phyloP scores from a whole-genome alignment of 305 asterid species.

The Withania somnifera region DNA sequence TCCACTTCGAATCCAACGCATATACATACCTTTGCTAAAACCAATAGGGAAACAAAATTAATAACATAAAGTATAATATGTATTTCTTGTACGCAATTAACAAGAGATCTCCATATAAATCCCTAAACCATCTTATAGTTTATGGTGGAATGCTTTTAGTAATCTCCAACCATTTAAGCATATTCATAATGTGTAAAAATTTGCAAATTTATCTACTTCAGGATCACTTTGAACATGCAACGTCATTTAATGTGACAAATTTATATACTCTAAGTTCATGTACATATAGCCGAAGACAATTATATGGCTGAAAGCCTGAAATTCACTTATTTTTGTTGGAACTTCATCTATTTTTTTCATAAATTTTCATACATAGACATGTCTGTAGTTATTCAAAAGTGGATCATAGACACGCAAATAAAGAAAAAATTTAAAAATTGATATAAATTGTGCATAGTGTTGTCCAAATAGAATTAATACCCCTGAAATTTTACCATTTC shows the following conservation, averaged over 20 bases:
- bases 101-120: background rate
- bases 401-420: no score
- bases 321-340: background rate
- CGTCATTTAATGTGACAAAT: no score
- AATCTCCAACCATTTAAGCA: background rate
- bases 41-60: background rate
- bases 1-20: slow-evolving; percentile 5
- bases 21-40: slow-evolving; percentile 15
- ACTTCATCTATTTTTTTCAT: background rate
- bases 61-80: background rate
- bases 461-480: no score
- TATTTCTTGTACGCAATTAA: slow-evolving; percentile 1
- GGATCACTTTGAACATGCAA: no score
- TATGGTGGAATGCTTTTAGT: background rate
- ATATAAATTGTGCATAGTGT: no score
- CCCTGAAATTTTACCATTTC: background rate
- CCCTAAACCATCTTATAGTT: slow-evolving; percentile 7
- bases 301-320: accelerated
- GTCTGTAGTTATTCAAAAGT: no score
- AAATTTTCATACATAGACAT: no score
- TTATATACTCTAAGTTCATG: background rate
- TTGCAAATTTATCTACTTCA: background rate
- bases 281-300: background rate
- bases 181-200: background rate
- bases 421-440: no score